Evolutionary conservation across 2,329 filamentous ascomycete genomes (phyloP).

Genomic region (Aspergillus quadrilineatus): DNA sequence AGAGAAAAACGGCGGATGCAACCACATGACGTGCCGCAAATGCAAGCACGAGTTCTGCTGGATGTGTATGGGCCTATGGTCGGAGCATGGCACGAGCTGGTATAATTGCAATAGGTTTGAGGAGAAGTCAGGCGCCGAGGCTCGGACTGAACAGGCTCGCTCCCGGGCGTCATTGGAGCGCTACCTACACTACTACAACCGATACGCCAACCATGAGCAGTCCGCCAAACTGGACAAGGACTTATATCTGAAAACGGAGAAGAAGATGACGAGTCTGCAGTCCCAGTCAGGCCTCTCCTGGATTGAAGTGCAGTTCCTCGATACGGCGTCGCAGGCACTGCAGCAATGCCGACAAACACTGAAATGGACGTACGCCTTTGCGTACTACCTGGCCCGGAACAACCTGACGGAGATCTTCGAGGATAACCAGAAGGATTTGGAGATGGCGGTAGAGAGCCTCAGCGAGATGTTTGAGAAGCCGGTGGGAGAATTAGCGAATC

Average conservation of each 20-base stretch:
- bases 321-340: constrained; percentile 86
- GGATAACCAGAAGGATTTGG: constrained; percentile 96
- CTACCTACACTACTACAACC: constrained; percentile 99
- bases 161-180: constrained; percentile 87
- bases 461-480: constrained; percentile 99
- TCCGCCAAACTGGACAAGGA: constrained; percentile 96
- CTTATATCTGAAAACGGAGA: constrained; percentile 92
- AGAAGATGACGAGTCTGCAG: constrained; percentile 97
- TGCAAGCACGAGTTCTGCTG: constrained; percentile 98
- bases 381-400: constrained; percentile 93
- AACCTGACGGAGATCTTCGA: constrained; percentile 97
- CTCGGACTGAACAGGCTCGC: constrained; percentile 86
- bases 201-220: constrained; percentile 98
- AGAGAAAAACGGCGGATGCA: constrained; percentile 97
- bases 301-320: constrained; percentile 98
- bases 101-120: constrained; percentile 99
- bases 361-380: constrained; percentile 99
- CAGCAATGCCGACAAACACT: constrained; percentile 97
- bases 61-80: constrained; percentile 99
- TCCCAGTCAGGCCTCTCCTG: constrained; percentile 93
- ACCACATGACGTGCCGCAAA: constrained; percentile 96
- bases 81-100: constrained; percentile 97
- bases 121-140: constrained; percentile 89
- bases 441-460: constrained; percentile 93
- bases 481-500: constrained; percentile 74